Percentiles rank a stretch among this genome's conserved stretches.
Conservation (phyloP, 2,329 filamentous ascomycete species). For the Coleophoma crateriformis region DNA sequence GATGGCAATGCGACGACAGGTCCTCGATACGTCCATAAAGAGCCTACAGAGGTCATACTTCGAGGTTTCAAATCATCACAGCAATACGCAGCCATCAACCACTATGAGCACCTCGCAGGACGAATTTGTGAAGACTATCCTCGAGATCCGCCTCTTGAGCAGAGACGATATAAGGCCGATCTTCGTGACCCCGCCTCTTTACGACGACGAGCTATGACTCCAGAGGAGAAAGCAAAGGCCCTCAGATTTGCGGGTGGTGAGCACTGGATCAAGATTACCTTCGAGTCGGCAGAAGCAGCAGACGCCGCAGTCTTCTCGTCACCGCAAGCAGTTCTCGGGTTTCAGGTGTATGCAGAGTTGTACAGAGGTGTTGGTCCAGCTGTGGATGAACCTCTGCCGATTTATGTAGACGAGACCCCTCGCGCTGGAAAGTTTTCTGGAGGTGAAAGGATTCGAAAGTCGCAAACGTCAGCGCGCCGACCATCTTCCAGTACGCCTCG, state of each 20-base stretch:
- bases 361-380: conserved; percentile 61
- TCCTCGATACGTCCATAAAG: conserved; percentile 32
- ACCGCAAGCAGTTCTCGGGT: conserved; percentile 65
- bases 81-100: conserved; percentile 82
- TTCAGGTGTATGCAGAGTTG: conserved; percentile 65
- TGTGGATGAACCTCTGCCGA: conserved; percentile 52
- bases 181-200: conserved; percentile 68
- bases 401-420: conserved; percentile 2
- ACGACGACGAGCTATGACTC: conserved; percentile 57
- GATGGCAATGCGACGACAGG: conserved; percentile 18
- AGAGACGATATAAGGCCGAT: conserved; percentile 67
- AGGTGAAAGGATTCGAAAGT: conserved; percentile 6
- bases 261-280: conserved; percentile 89
- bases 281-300: conserved; percentile 67
- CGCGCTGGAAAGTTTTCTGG: conserved; percentile 3
- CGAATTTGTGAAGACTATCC: conserved; percentile 91
- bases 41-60: conserved; percentile 74
- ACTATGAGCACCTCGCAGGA: conserved; percentile 83
- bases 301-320: conserved; percentile 65
- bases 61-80: conserved; percentile 68
- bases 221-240: conserved; percentile 71
- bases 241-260: conserved; percentile 77
- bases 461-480: conserved; percentile 8
- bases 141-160: conserved; percentile 69
- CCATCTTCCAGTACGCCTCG: conserved; percentile 15